Conservation (phyloP, 2,329 filamentous ascomycete genomes). For the Colletotrichum graminicola region DNA sequence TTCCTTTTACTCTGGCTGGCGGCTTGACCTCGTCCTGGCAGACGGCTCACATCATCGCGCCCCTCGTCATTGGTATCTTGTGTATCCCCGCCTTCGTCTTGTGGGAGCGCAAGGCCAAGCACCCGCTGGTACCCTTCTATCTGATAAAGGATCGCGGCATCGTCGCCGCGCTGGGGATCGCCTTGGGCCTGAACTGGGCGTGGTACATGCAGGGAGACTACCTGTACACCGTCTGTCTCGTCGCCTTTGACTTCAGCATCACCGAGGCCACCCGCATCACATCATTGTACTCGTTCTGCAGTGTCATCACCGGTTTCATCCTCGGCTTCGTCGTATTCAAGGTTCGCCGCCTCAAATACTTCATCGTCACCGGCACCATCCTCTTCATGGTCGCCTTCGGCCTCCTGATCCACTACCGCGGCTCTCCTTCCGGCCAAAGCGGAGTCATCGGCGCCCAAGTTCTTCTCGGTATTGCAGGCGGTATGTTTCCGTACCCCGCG, state of each 20-base stretch:
- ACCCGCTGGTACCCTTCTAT: conserved; percentile 70
- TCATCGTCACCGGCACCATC: conserved; percentile 70
- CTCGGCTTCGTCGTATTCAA: conserved; percentile 69
- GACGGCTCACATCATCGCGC: conserved; percentile 55
- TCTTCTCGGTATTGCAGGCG: conserved; percentile 72
- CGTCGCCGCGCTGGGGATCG: conserved; percentile 73
- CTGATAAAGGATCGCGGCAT: conserved; percentile 73
- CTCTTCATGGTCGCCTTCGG: conserved; percentile 76
- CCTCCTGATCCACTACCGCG: conserved; percentile 73
- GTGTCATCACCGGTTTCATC: conserved; percentile 68
- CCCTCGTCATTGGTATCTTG: conserved; percentile 59
- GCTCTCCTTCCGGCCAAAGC: conserved; percentile 60
- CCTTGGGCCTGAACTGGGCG: conserved; percentile 65
- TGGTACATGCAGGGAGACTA: conserved; percentile 76
- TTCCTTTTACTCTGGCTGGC: conserved; percentile 60
- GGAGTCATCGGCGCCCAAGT: conserved; percentile 74
- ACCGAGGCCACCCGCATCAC: conserved; percentile 69
- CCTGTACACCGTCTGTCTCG: conserved; percentile 71
- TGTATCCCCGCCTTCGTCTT: conserved; percentile 65
- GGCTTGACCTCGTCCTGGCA: conserved; percentile 56
- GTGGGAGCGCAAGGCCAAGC: conserved; percentile 61
- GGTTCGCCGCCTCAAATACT: conserved; percentile 71
- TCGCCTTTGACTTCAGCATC: conserved; percentile 71
- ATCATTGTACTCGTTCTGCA: conserved; percentile 69
- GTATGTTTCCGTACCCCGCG: conserved; percentile 68